Conservation (phyloP, 2,329 filamentous ascomycete species). For the Fusarium mundagurra region DNA sequence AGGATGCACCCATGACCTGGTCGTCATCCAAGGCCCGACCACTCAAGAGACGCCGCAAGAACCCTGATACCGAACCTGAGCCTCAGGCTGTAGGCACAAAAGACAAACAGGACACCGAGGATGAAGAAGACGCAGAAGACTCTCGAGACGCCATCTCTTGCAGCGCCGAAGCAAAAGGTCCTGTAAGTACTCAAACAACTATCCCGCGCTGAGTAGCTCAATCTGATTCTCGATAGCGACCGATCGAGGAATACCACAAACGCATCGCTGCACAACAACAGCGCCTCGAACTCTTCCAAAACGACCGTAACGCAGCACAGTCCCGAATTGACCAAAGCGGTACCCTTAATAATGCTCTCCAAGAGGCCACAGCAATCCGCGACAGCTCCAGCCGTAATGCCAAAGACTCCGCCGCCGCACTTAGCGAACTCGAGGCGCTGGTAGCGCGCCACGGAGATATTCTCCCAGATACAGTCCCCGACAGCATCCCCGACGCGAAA, state of each 20-base stretch:
- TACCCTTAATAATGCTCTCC: neutral
- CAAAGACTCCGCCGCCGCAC: neutral
- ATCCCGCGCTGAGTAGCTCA: neutral
- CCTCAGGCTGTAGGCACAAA: rapidly evolving
- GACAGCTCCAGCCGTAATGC: neutral
- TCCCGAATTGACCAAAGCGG: neutral
- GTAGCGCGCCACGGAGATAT: neutral
- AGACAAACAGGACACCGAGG: neutral
- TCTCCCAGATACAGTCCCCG: neutral
- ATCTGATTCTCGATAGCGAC: neutral
- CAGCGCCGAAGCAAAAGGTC: neutral
- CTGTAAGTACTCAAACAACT: neutral
- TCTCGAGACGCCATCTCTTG: neutral
- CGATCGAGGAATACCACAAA: neutral
- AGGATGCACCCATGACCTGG: neutral
- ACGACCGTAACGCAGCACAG: neutral
- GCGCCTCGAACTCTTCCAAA: neutral
- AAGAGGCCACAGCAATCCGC: neutral
- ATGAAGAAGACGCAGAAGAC: neutral
- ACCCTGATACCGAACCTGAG: neutral
- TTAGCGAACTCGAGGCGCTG: neutral
- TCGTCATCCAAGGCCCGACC: neutral
- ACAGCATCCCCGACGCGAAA: neutral
- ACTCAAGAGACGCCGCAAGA: neutral
- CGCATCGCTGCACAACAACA: neutral